phyloP scores from a whole-genome alignment of 2,329 filamentous ascomycete species.

The Rhinocladiella similis region DNA sequence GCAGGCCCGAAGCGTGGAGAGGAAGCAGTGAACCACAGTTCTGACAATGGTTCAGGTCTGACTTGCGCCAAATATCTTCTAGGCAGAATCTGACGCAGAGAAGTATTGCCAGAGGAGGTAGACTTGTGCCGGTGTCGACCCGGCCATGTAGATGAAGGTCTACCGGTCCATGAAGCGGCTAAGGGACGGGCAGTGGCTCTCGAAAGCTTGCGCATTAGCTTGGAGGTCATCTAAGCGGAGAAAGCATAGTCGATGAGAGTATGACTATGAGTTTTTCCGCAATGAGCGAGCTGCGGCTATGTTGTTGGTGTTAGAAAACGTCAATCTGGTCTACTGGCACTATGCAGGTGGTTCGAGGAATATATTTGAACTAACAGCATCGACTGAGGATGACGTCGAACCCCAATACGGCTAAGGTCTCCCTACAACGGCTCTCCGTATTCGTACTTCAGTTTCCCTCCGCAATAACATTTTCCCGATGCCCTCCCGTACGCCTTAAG shows the following conservation, averaged over 20 bases:
- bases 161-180: slow-evolving; percentile 8
- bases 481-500: neutral
- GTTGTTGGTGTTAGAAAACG: neutral
- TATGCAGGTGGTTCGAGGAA: slow-evolving; percentile 3
- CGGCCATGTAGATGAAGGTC: neutral
- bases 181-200: slow-evolving; percentile 5
- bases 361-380: neutral
- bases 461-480: neutral
- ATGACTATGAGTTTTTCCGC: too few relatives aligned
- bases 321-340: neutral
- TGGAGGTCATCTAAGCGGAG: slow-evolving; percentile 25
- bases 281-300: neutral
- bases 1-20: slow-evolving; percentile 29
- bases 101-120: slow-evolving; percentile 9
- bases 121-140: slow-evolving; percentile 12
- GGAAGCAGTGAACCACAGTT: slow-evolving; percentile 36
- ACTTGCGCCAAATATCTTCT: slow-evolving; percentile 38
- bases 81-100: slow-evolving; percentile 22
- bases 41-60: slow-evolving; percentile 37
- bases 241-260: slow-evolving; percentile 18
- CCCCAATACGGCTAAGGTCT: neutral
- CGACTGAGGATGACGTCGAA: neutral
- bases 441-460: neutral
- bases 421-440: too few relatives aligned
- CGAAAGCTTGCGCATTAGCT: slow-evolving; percentile 26